Base-by-base conservation (phyloP, 495 filamentous ascomycete genomes). In the Aspergillus mulundensis region DNA sequence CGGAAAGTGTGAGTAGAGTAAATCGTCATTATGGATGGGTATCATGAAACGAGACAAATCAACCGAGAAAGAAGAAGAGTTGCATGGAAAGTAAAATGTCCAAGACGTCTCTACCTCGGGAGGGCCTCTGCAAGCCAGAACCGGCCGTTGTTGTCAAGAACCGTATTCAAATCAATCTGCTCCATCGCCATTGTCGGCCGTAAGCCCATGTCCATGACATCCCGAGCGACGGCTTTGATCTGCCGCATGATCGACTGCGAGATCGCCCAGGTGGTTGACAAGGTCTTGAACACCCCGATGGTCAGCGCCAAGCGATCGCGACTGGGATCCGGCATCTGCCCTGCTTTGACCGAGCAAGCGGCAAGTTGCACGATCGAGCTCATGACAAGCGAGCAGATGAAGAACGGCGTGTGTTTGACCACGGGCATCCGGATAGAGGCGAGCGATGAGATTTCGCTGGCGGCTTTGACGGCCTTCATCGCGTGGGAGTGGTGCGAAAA, bases 361-460 rank as follows among this genome's bases (percentile, higher is more conserved):
- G 79, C 76, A 25, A 85, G 64, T 51, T 85, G 80, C 5, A 84
- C 81, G 20, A 84, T 79, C 5, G 80, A 80, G 54, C 76, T 81
- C 60, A 85, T 66, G 21, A 81, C 76, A 19, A 95, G 74, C 15
- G 90, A 84, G 66, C 90, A 95, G 21, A 87, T 91, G 75, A 95
- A 92, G 71, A 95, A 92, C 20, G 91, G 90, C 2, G 89, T 91
- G 73, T 95, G 90, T 48, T 81, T 84, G 10, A 84, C 75, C 5
- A 93, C 77, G 0, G 88, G 80, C 20, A 84, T 78, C 14, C 89
- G 87, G 43, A 93, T 85, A 15, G 87, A 87, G 20, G 92, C 85
- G 56, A 96, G 83, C 44, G 84, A 82, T 18, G 84, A 87, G 54
- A 95, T 84, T 40, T 87, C 84, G 61, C 85, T 85, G 6, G 91